Evolutionary conservation across 1,284 basidiomycete species (phyloP), one percentile per base, ranked within the genome.

Genomic region (Ceratobasidium sp.): DNA sequence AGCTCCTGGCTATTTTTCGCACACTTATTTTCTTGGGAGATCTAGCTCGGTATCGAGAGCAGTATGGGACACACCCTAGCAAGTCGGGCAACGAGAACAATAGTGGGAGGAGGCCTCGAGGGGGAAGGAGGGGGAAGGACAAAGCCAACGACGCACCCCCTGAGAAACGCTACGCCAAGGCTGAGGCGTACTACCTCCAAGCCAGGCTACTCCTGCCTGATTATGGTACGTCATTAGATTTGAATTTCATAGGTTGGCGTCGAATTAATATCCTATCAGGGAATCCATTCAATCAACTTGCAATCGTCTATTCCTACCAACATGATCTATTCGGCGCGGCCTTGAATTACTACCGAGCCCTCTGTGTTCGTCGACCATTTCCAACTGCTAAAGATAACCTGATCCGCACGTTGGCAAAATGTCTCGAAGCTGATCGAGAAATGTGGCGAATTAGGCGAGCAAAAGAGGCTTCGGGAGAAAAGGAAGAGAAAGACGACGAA

Each of bases 231-330:
- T 76, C 14, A 3, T 10, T 18, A 21, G n/a, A 46, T 16, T 10
- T 23, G 32, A n/a, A 8, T 28, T 18, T n/a, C 23, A 53, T 28
- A 16, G 55, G 23, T 26, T 59, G 16, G 43, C 55, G 52, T 46
- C 28, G 21, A 28, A 18, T 43, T 2, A 3, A 50, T 14, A 86
- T 8, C 21, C 3, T 23, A 9, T 41, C 88, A 71, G 93, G 94
- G 10, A 96, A 97, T 77, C 89, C 97, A 0, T 97, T 92, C 48
- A 97, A 98, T 79, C 96, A 98, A 81, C 88, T 99, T 32, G 97
- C 96, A 0, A 96, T 98, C 59, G 86, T 99, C 32, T 88, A 94
- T 1, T 89, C 90, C 26, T 96, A 96, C 80, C 85, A 91, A 76
- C 86, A 86, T 75, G 94, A 98, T 80, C 85, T 86, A n/a, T 94